Evolutionary conservation across 495 filamentous ascomycete species (phyloP).

Genomic region (Articulospora tetracladia): DNA sequence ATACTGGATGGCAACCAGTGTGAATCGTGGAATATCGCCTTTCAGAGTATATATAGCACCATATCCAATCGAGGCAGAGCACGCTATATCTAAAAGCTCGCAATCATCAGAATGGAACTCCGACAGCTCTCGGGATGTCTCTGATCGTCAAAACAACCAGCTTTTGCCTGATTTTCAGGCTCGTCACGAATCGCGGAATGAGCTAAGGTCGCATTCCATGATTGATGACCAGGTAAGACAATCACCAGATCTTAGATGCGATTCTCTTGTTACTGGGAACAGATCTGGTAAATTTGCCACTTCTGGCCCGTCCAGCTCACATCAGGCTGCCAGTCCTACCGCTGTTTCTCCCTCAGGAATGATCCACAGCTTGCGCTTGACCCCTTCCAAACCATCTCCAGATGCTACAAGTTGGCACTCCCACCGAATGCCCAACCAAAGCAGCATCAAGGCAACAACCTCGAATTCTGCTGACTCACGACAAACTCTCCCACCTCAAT

Average conservation of each 20-base stretch:
- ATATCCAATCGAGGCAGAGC: not conserved
- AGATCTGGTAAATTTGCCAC: not conserved
- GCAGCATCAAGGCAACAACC: not conserved
- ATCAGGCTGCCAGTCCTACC: not conserved
- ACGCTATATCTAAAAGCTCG: not conserved
- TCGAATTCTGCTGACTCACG: too few species aligned
- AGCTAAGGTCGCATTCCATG: not conserved
- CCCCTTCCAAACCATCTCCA: too few species aligned
- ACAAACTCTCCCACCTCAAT: too few species aligned
- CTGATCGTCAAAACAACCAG: not conserved
- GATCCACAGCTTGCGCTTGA: not conserved
- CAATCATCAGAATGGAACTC: not conserved
- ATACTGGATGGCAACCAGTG: slow-evolving; percentile 6
- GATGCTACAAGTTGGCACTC: not conserved
- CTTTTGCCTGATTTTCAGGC: not conserved
- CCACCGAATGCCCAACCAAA: not conserved
- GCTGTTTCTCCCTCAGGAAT: not conserved
- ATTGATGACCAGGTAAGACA: not conserved
- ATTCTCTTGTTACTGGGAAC: not conserved
- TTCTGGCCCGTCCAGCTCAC: not conserved
- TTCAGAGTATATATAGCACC: slow-evolving; percentile 4
- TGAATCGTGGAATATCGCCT: not conserved
- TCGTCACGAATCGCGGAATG: not conserved
- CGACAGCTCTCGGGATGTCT: not conserved
- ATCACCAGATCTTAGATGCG: not conserved